Percentiles rank a stretch among this genome's conserved stretches.
phyloP scores from a whole-genome alignment of 768 basidiomycete genomes.

The Suillus brevipes region DNA sequence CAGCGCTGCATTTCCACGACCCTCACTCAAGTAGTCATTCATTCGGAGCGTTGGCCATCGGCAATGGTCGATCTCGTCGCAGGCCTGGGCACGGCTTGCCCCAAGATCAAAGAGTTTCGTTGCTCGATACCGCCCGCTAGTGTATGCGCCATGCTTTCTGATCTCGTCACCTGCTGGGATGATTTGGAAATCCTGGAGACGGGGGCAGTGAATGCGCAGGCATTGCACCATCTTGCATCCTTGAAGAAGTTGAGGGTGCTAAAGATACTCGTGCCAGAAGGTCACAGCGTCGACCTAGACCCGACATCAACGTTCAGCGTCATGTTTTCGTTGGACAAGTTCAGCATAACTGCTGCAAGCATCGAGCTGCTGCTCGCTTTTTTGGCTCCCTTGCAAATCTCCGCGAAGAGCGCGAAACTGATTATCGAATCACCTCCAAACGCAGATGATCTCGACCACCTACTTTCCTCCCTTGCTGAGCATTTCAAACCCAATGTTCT shows the following conservation, averaged over 20 bases:
- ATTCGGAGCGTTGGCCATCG: background rate
- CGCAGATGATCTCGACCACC: background rate
- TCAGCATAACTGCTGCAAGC: background rate
- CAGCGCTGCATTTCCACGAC: background rate
- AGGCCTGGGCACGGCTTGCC: background rate
- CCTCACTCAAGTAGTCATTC: background rate
- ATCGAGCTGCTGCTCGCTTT: background rate
- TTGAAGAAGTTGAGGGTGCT: background rate
- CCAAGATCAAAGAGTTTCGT: background rate
- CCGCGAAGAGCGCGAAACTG: background rate
- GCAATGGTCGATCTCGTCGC: background rate
- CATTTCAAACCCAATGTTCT: background rate
- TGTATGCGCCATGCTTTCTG: background rate
- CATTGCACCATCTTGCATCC: slow-evolving; percentile 2
- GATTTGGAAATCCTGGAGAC: background rate
- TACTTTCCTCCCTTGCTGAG: background rate
- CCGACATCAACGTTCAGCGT: background rate
- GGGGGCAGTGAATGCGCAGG: background rate
- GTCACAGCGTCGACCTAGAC: background rate
- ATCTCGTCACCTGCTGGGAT: background rate
- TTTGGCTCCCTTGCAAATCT: background rate
- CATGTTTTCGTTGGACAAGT: background rate
- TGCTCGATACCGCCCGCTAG: background rate
- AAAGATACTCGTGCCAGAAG: background rate
- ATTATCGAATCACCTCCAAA: background rate